Evolutionary conservation across 139 green algal genomes (phyloP), one percentile per base, ranked within the genome.

Genomic region (Marvania coccoides): DNA sequence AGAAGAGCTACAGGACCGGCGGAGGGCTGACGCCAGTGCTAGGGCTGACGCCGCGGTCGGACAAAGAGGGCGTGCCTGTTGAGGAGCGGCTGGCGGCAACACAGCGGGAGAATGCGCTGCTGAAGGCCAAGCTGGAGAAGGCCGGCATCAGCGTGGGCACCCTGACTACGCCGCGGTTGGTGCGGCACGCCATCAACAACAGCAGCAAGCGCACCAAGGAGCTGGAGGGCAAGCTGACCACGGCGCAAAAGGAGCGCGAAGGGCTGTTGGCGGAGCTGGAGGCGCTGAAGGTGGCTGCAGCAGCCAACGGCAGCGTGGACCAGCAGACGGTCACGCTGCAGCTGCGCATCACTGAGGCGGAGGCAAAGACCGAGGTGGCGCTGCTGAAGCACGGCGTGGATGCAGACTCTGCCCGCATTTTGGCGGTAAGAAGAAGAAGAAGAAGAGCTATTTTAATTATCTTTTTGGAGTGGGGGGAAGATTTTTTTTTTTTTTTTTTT

Each of bases 261-360:
- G 73, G 71, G 61, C n/a, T 80, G 40, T 59, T 72, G 47, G 47
- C 69, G 5, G 30, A 78, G 63, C 9, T 28, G 31, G 24, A 5
- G n/a, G 15, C 23, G n/a, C 19, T 23, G 24, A 23, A 55, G 54
- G 54, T 53, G 12, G 57, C 57, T 24, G 26, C 30, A 1, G 7
- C n/a, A 55, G 19, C 57, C 23, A 46, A 8, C 12, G 42, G 42
- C 19, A 19, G 19, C 19, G 42, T 28, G 19, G 42, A 51, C 19
- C 19, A 19, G 19, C 42, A 51, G 42, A 19, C 19, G 19, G 42
- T 51, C 19, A 51, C 42, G 19, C 19, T 51, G 42, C 42, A 51
- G 19, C 19, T 51, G 19, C 42, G 42, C 19, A 51, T 51, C 19
- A 19, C 42, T 28, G 23, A 15, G 57, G 23, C 33, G 3, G 6